These are phyloP conservation scores for Leccinum rimulosum DNA, from an alignment of 768 basidiomycete species.

Conservation along the genomic window DNA sequence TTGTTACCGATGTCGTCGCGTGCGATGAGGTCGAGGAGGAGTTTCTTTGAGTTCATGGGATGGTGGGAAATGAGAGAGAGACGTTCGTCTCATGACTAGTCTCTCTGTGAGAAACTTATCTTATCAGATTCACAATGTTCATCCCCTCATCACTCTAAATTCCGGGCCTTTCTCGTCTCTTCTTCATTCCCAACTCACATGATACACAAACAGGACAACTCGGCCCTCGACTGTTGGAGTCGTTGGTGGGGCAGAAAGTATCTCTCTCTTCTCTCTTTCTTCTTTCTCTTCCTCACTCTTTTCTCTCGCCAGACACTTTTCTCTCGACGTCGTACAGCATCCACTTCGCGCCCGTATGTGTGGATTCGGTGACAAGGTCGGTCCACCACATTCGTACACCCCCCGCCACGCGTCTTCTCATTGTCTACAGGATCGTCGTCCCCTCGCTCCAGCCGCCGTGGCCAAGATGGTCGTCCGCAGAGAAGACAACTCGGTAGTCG, in stretches of 20 bases:
- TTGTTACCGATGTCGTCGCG: constrained; percentile 74
- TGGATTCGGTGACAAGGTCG: constrained; percentile 93
- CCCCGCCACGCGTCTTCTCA: constrained; percentile 11
- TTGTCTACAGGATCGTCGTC: constrained; percentile 74
- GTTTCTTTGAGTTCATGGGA: constrained; percentile 48
- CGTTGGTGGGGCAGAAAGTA: constrained; percentile 66
- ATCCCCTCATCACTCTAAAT: background rate
- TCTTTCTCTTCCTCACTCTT: constrained; percentile 2
- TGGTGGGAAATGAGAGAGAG: constrained; percentile 2
- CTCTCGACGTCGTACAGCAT: constrained; percentile 82
- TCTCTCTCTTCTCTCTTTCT: constrained; percentile 19
- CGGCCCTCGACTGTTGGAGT: constrained; percentile 64
- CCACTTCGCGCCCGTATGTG: constrained; percentile 92
- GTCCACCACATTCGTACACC: constrained; percentile 16
- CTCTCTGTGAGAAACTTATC: constrained; percentile 25
- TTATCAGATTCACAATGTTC: constrained; percentile 31
- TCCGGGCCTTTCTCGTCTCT: background rate
- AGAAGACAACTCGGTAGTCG: constrained; percentile 63
- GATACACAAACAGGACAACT: constrained; percentile 59
- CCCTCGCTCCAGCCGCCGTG: constrained; percentile 87
- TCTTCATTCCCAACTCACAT: constrained; percentile 33
- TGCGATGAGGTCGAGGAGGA: constrained; percentile 72
- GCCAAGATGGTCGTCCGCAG: constrained; percentile 77
- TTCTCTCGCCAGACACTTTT: constrained; percentile 59
- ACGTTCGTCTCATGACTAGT: constrained; percentile 9